These are phyloP conservation scores for Lentinula novae-zelandiae DNA, from an alignment of 1,284 basidiomycete genomes.

Conservation along the genomic window DNA sequence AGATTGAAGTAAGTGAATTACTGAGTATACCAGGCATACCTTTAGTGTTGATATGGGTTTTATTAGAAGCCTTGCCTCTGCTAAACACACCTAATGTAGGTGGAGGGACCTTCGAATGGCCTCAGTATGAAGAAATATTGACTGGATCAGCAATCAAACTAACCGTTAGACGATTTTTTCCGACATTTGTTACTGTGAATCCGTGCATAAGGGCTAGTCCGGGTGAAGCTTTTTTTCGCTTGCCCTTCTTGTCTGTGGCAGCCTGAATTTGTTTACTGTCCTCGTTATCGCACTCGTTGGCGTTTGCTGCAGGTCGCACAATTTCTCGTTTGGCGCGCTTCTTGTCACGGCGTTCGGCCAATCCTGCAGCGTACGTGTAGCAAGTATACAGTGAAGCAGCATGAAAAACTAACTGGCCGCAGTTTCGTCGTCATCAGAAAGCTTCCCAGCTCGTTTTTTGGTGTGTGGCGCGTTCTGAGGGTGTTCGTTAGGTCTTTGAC, in stretches of 20 bases:
- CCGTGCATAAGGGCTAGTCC: conserved; percentile 72
- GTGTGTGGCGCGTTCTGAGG: conserved; percentile 5
- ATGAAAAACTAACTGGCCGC: conserved; percentile 27
- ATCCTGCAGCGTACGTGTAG: conserved; percentile 31
- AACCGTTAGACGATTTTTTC: conserved; percentile 69
- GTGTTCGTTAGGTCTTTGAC: conserved; percentile 3
- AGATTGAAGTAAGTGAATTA: neutral
- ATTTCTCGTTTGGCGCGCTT: conserved; percentile 53
- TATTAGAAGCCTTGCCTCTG: conserved; percentile 65
- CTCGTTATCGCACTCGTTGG: conserved; percentile 11
- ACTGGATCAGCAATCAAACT: conserved; percentile 14
- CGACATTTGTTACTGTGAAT: conserved; percentile 67
- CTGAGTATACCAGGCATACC: conserved; percentile 14
- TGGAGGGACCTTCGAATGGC: conserved; percentile 33
- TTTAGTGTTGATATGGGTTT: conserved; percentile 27
- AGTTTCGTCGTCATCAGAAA: conserved; percentile 27
- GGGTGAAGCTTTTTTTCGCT: conserved; percentile 29
- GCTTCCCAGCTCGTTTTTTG: conserved; percentile 19
- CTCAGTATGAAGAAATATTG: neutral
- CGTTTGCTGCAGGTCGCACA: conserved; percentile 29
- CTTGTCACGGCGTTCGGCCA: conserved; percentile 51
- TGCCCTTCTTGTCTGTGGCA: conserved; percentile 18
- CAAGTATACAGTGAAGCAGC: neutral
- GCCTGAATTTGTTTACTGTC: conserved; percentile 9
- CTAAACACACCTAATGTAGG: conserved; percentile 59